Base-by-base conservation (phyloP, 108 stramenopile genomes). In the Aurantiochytrium sp. region DNA sequence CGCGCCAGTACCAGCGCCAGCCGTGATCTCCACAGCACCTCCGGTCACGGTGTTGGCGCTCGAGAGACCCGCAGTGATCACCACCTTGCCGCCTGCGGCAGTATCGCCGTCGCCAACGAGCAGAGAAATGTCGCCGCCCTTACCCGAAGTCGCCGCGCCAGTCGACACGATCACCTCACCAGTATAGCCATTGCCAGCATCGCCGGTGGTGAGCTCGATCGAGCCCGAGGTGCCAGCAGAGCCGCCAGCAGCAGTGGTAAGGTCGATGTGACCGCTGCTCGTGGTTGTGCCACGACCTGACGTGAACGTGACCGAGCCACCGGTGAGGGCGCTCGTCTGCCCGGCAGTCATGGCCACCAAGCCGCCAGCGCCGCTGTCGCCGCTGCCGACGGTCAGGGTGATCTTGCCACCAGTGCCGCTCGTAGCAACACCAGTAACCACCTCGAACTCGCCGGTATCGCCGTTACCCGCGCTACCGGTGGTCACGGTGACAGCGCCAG, bases 101-200 rank as follows among this genome's bases (percentile, higher is more conserved):
- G 34, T 34, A 1, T 65, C 59, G 0, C 59, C 59, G 1, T 30
- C 1, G 4, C 59, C 59, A 2, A 65, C 59, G 19, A 65, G 59
- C 0, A 65, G 34, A 34, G 32, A 34, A 2, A 86, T 86, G 24
- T 54, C 55, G 0, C 86, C 86, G 21, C 86, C 86, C 37, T 36
- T 59, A 2, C 86, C 86, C 1, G 59, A 37, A n/a, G 68, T 68
- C 2, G 90, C 88, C 4, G 32, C 50, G 3, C 91, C 91, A n/a
- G 91, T 92, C 22, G 85, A 55, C n/a, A 91, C 19, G 52, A 90
- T 54, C 8, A 91, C n/a, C 54, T 59, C 89, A 3, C 91, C 91
- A 37, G 90, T 52, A 30, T 53, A 19, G 4, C 91, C 91, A 52
- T 37, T 27, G 48, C 87, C 55, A 31, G 91, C 48, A 30, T 88